Percentiles rank a stretch among this genome's conserved stretches.
Evolutionary conservation across 2,329 filamentous ascomycete genomes (phyloP).

Genomic region (Claviceps sp.): DNA sequence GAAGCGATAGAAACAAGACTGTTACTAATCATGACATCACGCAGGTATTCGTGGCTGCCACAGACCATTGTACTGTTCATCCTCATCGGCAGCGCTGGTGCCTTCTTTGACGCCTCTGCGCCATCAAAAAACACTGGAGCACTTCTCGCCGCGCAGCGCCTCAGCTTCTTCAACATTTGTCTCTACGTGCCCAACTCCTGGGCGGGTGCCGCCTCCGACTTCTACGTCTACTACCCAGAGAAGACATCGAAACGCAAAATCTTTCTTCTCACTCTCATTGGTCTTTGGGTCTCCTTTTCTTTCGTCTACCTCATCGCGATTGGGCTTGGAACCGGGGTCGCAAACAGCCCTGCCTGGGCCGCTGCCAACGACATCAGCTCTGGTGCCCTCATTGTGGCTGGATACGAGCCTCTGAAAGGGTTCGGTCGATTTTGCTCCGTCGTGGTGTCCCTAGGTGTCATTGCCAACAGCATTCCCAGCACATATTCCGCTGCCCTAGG

Average conservation of each 20-base stretch:
- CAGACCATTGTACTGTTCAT: conserved; percentile 63
- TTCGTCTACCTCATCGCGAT: conserved; percentile 54
- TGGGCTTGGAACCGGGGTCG: conserved; percentile 37
- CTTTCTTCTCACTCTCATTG: conserved; percentile 56
- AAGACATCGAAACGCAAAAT: conserved; percentile 45
- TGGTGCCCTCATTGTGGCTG: conserved; percentile 42
- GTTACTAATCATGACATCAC: not conserved
- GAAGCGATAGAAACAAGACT: not conserved
- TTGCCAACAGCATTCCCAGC: conserved; percentile 42
- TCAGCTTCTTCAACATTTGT: conserved; percentile 60
- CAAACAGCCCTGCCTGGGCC: conserved; percentile 34
- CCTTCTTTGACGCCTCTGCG: conserved; percentile 48
- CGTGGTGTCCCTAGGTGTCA: conserved; percentile 37
- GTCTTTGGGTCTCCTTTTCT: conserved; percentile 47
- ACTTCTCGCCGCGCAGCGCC: conserved; percentile 45
- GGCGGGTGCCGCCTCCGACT: conserved; percentile 64
- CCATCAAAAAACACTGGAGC: conserved; percentile 44
- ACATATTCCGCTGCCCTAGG: conserved; percentile 46
- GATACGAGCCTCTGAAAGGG: conserved; percentile 37
- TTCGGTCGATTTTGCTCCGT: conserved; percentile 46
- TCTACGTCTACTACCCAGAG: conserved; percentile 64
- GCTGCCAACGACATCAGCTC: conserved; percentile 37
- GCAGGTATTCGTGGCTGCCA: conserved; percentile 37
- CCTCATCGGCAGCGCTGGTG: conserved; percentile 52
- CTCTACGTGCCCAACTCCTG: conserved; percentile 41